These are phyloP conservation scores for Albatrellus ellisii DNA, from an alignment of 768 basidiomycete species.

Conservation along the genomic window DNA sequence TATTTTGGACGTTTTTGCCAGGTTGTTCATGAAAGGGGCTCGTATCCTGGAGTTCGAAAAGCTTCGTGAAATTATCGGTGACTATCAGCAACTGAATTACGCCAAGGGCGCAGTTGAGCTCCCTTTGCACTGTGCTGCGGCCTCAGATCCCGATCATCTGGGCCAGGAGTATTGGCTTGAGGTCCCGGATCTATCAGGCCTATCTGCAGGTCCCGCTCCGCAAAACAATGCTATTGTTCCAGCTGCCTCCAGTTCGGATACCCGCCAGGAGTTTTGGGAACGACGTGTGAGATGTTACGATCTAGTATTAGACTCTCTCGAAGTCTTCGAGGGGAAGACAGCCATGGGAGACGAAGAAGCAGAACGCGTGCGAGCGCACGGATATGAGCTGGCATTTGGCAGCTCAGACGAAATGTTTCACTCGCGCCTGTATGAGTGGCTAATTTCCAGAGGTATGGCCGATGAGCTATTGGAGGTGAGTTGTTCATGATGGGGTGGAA, in stretches of 20 bases:
- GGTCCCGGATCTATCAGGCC: conserved; percentile 15
- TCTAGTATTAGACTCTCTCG: conserved; percentile 70
- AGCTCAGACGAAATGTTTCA: conserved; percentile 91
- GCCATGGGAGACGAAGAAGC: conserved; percentile 31
- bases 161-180: conserved; percentile 70
- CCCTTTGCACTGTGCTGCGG: conserved; percentile 70
- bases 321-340: conserved; percentile 56
- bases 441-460: conserved; percentile 63
- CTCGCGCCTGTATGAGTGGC: conserved; percentile 89
- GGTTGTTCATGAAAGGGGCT: conserved; percentile 82
- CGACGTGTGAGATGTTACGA: conserved; percentile 66
- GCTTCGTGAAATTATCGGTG: conserved; percentile 75
- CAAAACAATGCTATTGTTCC: not conserved
- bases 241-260: conserved; percentile 16
- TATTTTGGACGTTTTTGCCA: conserved; percentile 18
- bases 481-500: conserved; percentile 2
- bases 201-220: not conserved
- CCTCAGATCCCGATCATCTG: conserved; percentile 61
- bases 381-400: conserved; percentile 76
- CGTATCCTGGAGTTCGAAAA: conserved; percentile 74
- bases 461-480: conserved; percentile 85
- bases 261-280: conserved; percentile 43
- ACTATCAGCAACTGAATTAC: conserved; percentile 77
- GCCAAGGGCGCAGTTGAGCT: conserved; percentile 81
- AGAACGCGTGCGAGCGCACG: conserved; percentile 67